A percentile compares a stretch with the other conserved stretches of the same genome.
Evolutionary conservation across 176 grass and related monocot genomes (phyloP).

Genomic region (Pharus latifolius): DNA sequence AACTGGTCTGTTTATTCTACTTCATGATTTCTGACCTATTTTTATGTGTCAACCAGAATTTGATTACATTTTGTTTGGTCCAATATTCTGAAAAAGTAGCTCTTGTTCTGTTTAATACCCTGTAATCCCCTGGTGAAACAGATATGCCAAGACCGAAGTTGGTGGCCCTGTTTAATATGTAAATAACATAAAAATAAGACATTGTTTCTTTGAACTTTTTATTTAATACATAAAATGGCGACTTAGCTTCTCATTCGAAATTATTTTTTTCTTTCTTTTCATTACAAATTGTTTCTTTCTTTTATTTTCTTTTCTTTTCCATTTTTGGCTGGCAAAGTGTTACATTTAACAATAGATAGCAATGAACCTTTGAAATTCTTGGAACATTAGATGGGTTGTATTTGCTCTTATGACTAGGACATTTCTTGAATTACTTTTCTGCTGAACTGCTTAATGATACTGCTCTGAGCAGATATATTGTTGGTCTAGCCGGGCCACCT

Average conservation of each 20-base stretch:
- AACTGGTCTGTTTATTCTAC: background rate
- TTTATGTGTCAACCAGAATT: background rate
- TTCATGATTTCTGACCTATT: background rate
- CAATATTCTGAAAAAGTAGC: background rate
- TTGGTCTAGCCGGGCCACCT: constrained; percentile 86
- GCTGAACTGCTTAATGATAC: background rate
- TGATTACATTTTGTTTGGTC: background rate
- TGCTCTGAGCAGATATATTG: constrained; percentile 51
- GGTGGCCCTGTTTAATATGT: background rate
- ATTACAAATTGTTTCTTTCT: too few relatives aligned
- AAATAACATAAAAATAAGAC: background rate
- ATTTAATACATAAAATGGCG: background rate
- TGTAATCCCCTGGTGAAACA: background rate
- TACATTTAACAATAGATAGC: background rate
- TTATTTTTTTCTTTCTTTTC: background rate
- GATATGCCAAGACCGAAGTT: background rate
- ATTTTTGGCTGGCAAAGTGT: background rate
- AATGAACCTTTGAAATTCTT: background rate
- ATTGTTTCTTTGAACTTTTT: background rate
- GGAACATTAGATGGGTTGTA: background rate
- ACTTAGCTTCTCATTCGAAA: background rate
- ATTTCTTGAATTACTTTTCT: background rate
- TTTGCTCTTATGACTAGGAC: background rate
- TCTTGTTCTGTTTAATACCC: background rate
- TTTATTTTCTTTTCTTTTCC: background rate